These are phyloP conservation scores for Exophiala lecanii-corni DNA, from an alignment of 2,329 filamentous ascomycete species.

Conservation along the genomic window DNA sequence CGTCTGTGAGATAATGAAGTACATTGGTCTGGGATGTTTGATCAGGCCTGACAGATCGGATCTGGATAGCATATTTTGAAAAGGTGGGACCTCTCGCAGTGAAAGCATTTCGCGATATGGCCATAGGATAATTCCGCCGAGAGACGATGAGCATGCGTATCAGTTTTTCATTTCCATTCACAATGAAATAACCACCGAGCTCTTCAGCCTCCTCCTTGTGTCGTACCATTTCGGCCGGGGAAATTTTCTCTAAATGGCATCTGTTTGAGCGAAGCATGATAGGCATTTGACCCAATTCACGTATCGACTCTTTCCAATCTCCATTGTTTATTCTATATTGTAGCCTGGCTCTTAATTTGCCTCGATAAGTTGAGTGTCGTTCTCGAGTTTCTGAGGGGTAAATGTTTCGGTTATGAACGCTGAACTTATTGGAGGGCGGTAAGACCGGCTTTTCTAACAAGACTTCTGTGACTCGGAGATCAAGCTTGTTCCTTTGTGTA, in stretches of 20 bases:
- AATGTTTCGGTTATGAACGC: constrained; percentile 73
- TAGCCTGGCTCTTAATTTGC: constrained; percentile 74
- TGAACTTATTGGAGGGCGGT: constrained; percentile 77
- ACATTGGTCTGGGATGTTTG: constrained; percentile 98
- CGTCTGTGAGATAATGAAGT: constrained; percentile 90
- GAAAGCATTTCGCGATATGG: constrained; percentile 87
- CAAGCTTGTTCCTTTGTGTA: constrained; percentile 61
- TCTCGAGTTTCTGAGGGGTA: constrained; percentile 91
- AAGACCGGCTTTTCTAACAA: constrained; percentile 77
- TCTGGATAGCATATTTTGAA: constrained; percentile 83
- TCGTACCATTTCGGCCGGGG: constrained; percentile 75
- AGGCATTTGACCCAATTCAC: constrained; percentile 83
- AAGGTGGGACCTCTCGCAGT: constrained; percentile 80
- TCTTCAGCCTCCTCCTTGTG: constrained; percentile 95
- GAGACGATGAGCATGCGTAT: constrained; percentile 88
- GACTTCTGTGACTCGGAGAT: constrained; percentile 73
- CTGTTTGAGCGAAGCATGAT: constrained; percentile 92
- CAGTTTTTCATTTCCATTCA: constrained; percentile 96
- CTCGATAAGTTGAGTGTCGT: constrained; percentile 84
- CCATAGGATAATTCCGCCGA: constrained; percentile 90
- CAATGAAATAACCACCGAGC: constrained; percentile 91
- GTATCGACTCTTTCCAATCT: constrained; percentile 73
- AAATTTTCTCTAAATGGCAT: constrained; percentile 83
- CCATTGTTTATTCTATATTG: constrained; percentile 85
- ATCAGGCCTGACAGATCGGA: constrained; percentile 90